Percentiles rank a stretch among this genome's conserved stretches.
Evolutionary conservation across 768 basidiomycete genomes (phyloP).

Genomic region (Kwoniella heveanensis): DNA sequence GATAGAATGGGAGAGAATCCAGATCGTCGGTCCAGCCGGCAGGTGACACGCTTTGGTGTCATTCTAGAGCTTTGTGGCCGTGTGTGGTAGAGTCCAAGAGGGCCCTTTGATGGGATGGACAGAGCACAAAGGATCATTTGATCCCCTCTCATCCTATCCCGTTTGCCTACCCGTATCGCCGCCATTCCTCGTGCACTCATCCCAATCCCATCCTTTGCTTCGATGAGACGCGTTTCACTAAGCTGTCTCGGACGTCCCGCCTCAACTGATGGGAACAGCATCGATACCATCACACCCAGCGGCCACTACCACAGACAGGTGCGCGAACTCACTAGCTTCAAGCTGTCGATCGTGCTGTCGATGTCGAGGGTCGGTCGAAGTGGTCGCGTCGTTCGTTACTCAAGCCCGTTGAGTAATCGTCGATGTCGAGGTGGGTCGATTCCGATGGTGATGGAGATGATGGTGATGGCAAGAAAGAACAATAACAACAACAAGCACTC

Average conservation of each 20-base stretch:
- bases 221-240: neutral
- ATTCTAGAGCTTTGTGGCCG: neutral
- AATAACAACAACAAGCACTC: neutral
- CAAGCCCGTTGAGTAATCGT: constrained; percentile 5
- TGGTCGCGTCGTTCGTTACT: constrained; percentile 1
- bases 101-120: neutral
- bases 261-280: neutral
- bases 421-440: neutral
- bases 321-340: neutral
- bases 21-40: no score
- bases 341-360: neutral
- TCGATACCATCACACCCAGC: no score
- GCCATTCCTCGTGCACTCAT: neutral
- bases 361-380: neutral
- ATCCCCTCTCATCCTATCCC: neutral
- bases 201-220: neutral
- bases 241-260: neutral
- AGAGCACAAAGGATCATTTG: neutral
- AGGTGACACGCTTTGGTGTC: neutral
- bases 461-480: neutral
- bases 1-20: neutral
- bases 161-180: neutral
- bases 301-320: neutral
- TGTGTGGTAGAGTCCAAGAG: neutral
- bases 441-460: constrained; percentile 2